phyloP scores from a whole-genome alignment of 345 rosid genomes.

The Citrus inodora region DNA sequence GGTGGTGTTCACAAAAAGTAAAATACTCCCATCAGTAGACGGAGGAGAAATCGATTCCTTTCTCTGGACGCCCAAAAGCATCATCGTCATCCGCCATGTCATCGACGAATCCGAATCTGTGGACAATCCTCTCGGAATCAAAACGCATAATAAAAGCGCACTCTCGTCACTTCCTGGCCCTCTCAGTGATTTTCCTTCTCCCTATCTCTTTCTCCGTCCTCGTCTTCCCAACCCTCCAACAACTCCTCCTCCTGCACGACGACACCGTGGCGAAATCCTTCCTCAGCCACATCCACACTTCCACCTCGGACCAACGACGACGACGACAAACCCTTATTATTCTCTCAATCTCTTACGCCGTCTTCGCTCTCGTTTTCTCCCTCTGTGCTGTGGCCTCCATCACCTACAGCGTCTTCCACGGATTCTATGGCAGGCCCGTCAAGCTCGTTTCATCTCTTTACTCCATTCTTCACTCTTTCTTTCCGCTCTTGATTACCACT shows the following conservation, averaged over 20 bases:
- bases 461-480: constrained; percentile 53
- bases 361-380: constrained; percentile 31
- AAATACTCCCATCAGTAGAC: no score
- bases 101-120: constrained; percentile 29
- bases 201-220: constrained; percentile 58
- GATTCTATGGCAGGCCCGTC: constrained; percentile 85
- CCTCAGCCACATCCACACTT: constrained; percentile 2
- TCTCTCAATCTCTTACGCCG: constrained; percentile 25
- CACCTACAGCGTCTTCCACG: constrained; percentile 60
- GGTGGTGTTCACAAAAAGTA: no score
- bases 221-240: constrained; percentile 49
- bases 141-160: constrained; percentile 66
- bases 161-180: constrained; percentile 89
- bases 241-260: constrained; percentile 32
- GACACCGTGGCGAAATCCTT: constrained; percentile 17
- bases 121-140: constrained; percentile 48
- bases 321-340: not conserved
- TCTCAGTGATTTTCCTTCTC: constrained; percentile 73
- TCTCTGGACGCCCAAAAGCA: no score
- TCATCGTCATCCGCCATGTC: not conserved
- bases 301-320: constrained; percentile 3
- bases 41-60: no score
- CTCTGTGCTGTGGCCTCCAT: constrained; percentile 56
- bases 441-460: constrained; percentile 51
- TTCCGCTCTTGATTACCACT: constrained; percentile 45